phyloP scores from a whole-genome alignment of 2,329 filamentous ascomycete species.

The Sporothrix humicola region DNA sequence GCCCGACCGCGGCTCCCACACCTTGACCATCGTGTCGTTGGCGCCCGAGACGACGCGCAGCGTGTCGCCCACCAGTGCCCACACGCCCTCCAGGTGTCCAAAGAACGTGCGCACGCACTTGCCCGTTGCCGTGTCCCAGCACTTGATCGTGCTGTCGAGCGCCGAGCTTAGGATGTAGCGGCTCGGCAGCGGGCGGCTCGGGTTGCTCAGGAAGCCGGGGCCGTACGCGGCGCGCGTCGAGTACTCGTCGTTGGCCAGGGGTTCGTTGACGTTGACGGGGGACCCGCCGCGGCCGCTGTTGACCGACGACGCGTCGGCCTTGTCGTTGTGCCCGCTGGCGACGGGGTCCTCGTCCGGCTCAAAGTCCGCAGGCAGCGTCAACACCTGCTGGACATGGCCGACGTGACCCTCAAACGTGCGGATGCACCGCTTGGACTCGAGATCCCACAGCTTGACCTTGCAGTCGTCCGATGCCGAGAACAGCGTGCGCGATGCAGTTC shows the following conservation, averaged over 20 bases:
- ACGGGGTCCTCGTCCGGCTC: constrained; percentile 75
- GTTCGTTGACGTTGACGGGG: constrained; percentile 1
- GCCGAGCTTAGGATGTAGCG: constrained; percentile 93
- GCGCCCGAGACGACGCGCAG: constrained; percentile 81
- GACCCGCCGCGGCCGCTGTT: constrained; percentile 55
- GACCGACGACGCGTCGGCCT: constrained; percentile 61
- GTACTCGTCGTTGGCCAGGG: constrained; percentile 44
- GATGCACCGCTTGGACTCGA: constrained; percentile 82
- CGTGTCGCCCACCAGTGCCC: constrained; percentile 65
- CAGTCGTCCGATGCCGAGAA: constrained; percentile 95
- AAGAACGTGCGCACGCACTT: constrained; percentile 91
- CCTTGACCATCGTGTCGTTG: constrained; percentile 93
- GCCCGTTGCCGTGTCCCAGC: constrained; percentile 87
- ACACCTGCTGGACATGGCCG: constrained; percentile 90
- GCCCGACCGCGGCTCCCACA: constrained; percentile 89
- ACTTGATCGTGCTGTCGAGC: constrained; percentile 85
- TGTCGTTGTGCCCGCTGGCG: constrained; percentile 48
- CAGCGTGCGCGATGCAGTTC: constrained; percentile 75
- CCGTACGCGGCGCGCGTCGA: constrained; percentile 63
- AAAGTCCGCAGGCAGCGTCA: constrained; percentile 83
- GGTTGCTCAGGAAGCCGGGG: constrained; percentile 64
- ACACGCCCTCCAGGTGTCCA: constrained; percentile 94
- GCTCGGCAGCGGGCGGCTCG: constrained; percentile 73
- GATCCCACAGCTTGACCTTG: constrained; percentile 72
- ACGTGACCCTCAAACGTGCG: constrained; percentile 84